Evolutionary conservation across 805 yeast genomes (phyloP), one percentile per base, ranked within the genome.

Genomic region (Wickerhamiella cacticola): DNA sequence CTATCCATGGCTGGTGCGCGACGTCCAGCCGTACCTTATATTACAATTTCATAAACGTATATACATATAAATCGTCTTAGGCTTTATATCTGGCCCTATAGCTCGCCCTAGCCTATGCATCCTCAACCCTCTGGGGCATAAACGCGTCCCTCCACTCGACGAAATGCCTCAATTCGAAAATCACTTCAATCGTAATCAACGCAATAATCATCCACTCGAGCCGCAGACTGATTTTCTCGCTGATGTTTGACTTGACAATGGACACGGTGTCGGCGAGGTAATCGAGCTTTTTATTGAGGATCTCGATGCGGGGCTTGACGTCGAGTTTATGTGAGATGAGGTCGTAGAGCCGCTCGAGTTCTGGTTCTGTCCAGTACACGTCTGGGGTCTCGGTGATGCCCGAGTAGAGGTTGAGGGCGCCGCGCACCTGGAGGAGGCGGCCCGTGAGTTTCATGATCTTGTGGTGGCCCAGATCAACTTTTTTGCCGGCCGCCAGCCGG

Each of bases 301-400:
- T 85, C 25, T 76, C 70, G 42, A 87, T 82, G 52, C 96, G 69
- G 5, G 89, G 82, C 25, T 72, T 70, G 25, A 88, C 78, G 57
- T 88, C 96, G 48, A 88, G 67, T 19, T 75, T 75, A 42, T 73
- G 73, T 0, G 94, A 81, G 6, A 85, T 78, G 16, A 75, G 71
- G 43, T 78, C 74, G 62, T 85, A 88, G 8, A 86, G 76, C 47
- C 72, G 71, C 59, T 88, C 96, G 47, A 88, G 67, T 28, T 78
- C 76, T 1, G 96, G 94, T 59, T 87, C 95, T 41, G 85, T 75
- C 96, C 96, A 88, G 63, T 87, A 88, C 38, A 86, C 65, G 61
- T 88, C 96, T 0, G 96, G 96, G 0, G 94, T 85, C 56, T 87
- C 96, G 25, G 85, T 84, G 50, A 88, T 70, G 58, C 87, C 95